Conservation (phyloP, 805 yeast genomes). For the Myxozyma monticola region DNA sequence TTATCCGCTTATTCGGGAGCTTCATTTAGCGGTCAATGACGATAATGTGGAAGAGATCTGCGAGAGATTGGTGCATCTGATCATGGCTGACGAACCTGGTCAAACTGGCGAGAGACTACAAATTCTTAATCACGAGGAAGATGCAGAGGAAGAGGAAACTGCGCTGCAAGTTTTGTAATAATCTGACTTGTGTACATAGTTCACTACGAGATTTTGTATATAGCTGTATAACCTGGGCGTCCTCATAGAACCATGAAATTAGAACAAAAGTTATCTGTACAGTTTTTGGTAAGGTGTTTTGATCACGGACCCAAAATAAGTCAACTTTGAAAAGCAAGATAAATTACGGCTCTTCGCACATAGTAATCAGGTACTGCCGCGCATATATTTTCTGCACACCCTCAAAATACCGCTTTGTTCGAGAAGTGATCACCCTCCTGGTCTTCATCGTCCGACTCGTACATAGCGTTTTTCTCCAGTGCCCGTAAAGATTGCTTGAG, state of each 20-base stretch:
- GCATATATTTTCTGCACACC: not conserved
- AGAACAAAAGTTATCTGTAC: not conserved
- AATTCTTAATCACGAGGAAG: slow-evolving; percentile 45
- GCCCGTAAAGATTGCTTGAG: slow-evolving; percentile 79
- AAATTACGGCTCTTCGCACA: not conserved
- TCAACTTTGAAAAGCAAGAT: too few relatives aligned
- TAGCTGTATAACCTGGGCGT: too few relatives aligned
- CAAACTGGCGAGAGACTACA: slow-evolving; percentile 47
- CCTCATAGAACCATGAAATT: not conserved
- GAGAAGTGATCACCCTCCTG: slow-evolving; percentile 41
- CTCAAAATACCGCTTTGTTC: slow-evolving; percentile 5
- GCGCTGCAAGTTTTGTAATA: slow-evolving; percentile 16
- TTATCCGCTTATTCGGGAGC: slow-evolving; percentile 81
- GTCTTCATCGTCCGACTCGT: slow-evolving; percentile 76
- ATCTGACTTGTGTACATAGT: too few relatives aligned
- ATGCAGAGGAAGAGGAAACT: slow-evolving; percentile 38
- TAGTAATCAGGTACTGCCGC: not conserved
- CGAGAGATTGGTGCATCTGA: slow-evolving; percentile 82
- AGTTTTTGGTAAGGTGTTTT: not conserved
- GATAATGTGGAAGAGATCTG: slow-evolving; percentile 64
- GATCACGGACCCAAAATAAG: too few relatives aligned
- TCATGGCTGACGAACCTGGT: slow-evolving; percentile 64
- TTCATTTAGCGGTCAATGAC: slow-evolving; percentile 48
- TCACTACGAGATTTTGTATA: too few relatives aligned
- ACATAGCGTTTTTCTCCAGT: slow-evolving; percentile 81